These are phyloP conservation scores for Ceratonia siliqua DNA, from an alignment of 306 rosid genomes.

Conservation along the genomic window DNA sequence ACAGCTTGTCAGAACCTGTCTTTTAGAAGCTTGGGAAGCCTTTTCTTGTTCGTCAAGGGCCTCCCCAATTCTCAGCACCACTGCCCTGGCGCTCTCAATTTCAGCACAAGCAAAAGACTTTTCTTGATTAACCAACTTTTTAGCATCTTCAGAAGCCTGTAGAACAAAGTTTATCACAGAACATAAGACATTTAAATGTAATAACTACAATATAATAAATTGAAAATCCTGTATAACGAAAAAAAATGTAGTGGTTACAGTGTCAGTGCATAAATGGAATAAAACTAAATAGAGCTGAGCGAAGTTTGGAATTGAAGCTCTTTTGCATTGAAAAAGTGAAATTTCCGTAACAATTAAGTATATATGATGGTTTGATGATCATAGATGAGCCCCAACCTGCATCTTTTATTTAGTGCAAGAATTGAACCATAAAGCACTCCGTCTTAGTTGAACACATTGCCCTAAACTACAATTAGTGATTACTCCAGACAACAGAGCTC, in stretches of 20 bases:
- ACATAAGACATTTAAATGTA: not conserved
- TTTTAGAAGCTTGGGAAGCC: slow-evolving; percentile 58
- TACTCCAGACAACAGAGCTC: not conserved
- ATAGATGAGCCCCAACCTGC: not conserved
- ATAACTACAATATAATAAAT: slow-evolving; percentile 2
- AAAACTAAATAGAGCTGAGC: not conserved
- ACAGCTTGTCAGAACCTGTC: slow-evolving; percentile 54
- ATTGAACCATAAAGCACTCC: not conserved
- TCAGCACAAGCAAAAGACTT: slow-evolving; percentile 97
- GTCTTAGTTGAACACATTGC: not conserved
- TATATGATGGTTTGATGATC: not conserved
- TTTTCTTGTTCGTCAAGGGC: slow-evolving; percentile 88
- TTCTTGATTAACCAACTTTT: slow-evolving; percentile 93
- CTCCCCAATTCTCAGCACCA: slow-evolving; percentile 89
- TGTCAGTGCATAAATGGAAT: not conserved
- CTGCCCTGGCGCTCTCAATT: slow-evolving; percentile 90
- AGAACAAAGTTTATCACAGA: slow-evolving; percentile 17
- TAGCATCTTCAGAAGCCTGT: slow-evolving; percentile 98
- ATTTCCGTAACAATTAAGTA: not conserved
- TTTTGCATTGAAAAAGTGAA: not conserved
- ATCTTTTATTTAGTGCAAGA: not conserved
- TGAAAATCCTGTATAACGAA: slow-evolving; percentile 7
- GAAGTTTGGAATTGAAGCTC: not conserved
- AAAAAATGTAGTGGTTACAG: not conserved
- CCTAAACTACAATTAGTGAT: not conserved